These are phyloP conservation scores for Vitellaria paradoxa DNA, from an alignment of 179 eudicot genomes.

Conservation along the genomic window DNA sequence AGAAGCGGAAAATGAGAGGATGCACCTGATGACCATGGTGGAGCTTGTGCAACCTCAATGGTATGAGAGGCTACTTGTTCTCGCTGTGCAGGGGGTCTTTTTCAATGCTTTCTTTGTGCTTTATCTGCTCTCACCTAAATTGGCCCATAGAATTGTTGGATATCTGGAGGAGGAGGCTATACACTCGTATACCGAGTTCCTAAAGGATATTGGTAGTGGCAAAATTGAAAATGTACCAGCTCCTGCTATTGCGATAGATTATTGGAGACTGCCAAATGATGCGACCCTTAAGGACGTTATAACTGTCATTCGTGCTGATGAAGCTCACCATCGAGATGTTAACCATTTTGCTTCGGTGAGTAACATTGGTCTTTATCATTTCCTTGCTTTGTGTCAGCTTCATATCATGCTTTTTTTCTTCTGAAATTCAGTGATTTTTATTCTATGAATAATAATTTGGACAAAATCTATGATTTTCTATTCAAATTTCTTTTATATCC, in stretches of 20 bases:
- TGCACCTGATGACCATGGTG: constrained; percentile 95
- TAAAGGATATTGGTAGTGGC: constrained; percentile 78
- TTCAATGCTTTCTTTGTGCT: constrained; percentile 69
- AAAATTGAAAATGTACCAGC: constrained; percentile 72
- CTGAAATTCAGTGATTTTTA: neutral
- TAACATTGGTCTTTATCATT: constrained; percentile 7
- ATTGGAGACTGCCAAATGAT: constrained; percentile 86
- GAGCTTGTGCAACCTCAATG: constrained; percentile 90
- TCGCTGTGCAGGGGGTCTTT: constrained; percentile 80
- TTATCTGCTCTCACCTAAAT: constrained; percentile 72
- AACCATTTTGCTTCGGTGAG: constrained; percentile 96
- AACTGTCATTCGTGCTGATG: constrained; percentile 89
- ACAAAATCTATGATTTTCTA: neutral
- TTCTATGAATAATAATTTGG: neutral
- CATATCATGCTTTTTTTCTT: neutral
- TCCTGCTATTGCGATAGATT: constrained; percentile 89
- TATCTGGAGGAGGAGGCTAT: constrained; percentile 94
- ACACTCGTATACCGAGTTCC: constrained; percentile 79
- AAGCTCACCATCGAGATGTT: constrained; percentile 97
- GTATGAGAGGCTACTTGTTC: constrained; percentile 80
- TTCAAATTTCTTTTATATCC: neutral
- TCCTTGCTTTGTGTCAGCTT: neutral
- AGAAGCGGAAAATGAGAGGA: constrained; percentile 96
- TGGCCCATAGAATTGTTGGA: constrained; percentile 91
- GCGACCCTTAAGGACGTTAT: constrained; percentile 83